Percentiles rank a stretch among this genome's conserved stretches.
These are phyloP conservation scores for Cladochytrium replicatum DNA, from an alignment of 192 early-diverging fungal species.

Conservation along the genomic window DNA sequence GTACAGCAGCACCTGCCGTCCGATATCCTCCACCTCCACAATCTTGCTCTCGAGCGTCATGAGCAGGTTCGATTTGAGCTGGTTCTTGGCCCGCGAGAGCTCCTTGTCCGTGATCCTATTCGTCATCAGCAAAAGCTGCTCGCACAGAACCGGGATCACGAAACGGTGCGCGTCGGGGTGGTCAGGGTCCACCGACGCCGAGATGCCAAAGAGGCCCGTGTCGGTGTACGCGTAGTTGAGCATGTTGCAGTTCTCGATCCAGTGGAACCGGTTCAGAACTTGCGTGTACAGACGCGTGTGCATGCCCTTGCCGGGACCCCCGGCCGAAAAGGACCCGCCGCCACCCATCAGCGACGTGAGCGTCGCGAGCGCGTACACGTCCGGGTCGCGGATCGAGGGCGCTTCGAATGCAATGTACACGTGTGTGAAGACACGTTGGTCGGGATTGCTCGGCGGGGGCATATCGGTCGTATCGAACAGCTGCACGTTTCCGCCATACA, in stretches of 20 bases:
- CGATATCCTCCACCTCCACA: constrained; percentile 92
- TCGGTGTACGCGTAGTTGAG: constrained; percentile 89
- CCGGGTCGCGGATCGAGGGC: constrained; percentile 68
- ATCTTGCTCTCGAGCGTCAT: constrained; percentile 90
- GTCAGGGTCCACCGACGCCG: constrained; percentile 71
- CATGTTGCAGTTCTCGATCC: constrained; percentile 89
- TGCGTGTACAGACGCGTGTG: constrained; percentile 93
- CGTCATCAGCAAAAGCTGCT: constrained; percentile 70
- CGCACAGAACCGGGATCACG: constrained; percentile 69
- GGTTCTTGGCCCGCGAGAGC: constrained; percentile 86
- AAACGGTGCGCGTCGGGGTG: constrained; percentile 55
- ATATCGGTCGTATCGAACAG: constrained; percentile 58
- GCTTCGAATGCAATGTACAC: constrained; percentile 86
- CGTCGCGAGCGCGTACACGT: constrained; percentile 86
- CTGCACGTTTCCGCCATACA: constrained; percentile 76
- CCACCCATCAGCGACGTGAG: constrained; percentile 88
- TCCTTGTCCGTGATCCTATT: constrained; percentile 41
- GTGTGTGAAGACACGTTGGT: constrained; percentile 58
- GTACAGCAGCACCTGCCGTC: constrained; percentile 67
- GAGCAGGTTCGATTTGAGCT: constrained; percentile 80
- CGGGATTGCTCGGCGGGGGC: constrained; percentile 44
- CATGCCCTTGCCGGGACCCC: constrained; percentile 98
- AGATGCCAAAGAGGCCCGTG: constrained; percentile 87
- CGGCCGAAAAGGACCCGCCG: constrained; percentile 92
- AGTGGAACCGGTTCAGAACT: constrained; percentile 86